Evolutionary conservation across 768 basidiomycete genomes (phyloP), one percentile per base, ranked within the genome.

Genomic region (Leccinum olivaceopallidum): DNA sequence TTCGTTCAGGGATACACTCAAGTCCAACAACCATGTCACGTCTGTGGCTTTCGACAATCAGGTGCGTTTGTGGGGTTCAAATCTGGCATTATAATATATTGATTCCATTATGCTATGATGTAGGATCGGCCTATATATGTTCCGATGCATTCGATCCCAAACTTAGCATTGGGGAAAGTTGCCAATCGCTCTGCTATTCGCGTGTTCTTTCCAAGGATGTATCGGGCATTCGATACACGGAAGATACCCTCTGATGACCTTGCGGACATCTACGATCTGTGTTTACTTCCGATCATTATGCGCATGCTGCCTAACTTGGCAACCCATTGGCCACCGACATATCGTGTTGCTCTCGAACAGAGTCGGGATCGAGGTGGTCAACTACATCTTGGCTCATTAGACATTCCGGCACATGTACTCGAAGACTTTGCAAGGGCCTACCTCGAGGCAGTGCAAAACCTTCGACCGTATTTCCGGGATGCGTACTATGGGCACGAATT

Each of bases 401-500:
- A 62, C 13, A 53, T 62, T 13, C 58, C 58, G 1, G 39, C 32
- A 6, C 32, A 49, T 20, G 0, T 57, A 2, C 53, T 61, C 5
- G 0, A 8, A 1, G 18, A 24, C 1, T 61, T 61, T 18, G 9
- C 22, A 5, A 12, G 12, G 3, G 1, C 4, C 9, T 57, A 37
- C 5, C 6, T 56, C n/a, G 24, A 34, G 14, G 9, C 7, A 1
- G 16, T 47, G 1, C 16, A 24, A 22, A 12, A 16, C 13, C 24
- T 61, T 16, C 47, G 28, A 4, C 60, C 60, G 0, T 39, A 58
- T 9, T 62, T 62, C 50, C 22, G 4, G 0, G 60, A 66, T 22
- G 56, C 58, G 0, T 66, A 66, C 7, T 66, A 65, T 13, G 56
- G 16, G 1, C 63, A 66, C 30, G 63, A 66, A 20, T 26, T 66